Evolutionary conservation across 768 basidiomycete genomes (phyloP), one percentile per base, ranked within the genome.

Genomic region (Phaeotremella fagi): DNA sequence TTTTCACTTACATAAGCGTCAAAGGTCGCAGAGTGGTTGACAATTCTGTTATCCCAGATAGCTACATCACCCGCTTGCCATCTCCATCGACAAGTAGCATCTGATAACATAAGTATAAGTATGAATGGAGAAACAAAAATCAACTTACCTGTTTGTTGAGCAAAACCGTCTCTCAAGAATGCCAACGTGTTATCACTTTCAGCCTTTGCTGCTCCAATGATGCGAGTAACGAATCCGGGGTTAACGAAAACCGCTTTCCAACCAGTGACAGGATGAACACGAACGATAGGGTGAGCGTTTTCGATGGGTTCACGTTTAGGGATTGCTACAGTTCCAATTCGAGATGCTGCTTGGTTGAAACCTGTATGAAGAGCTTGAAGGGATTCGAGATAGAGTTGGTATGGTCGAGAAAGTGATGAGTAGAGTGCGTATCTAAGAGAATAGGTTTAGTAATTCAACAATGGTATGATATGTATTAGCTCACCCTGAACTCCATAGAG

Each of bases 211-310:
- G 89, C 78, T 43, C 84, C 87, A 53, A 87, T 74, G 64, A 90
- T 85, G 50, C 83, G 82, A 36, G 85, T 82, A 2, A 86, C 88
- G 76, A 90, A 90, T 15, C 87, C 85, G 29, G 85, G 83, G 68
- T 90, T 89, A 66, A 90, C 84, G 64, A 84, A 89, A 57, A 90
- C 75, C 54, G 82, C 83, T 79, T 90, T 89, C 82, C 84, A 86
- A 12, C 88, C 87, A 0, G 88, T 91, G 1, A 80, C 83, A 18
- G 89, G 88, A 70, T 90, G 85, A 11, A 89, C 86, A 43, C 88
- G 83, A 49, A 90, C 85, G 43, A 90, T 77, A 16, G 88, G 88
- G 71, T 90, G 88, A 27, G 86, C 63, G 3, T 63, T 67, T 60
- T 77, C 74, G 50, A 75, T 71, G 20, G 69, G 66, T 52, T 85